phyloP scores from a whole-genome alignment of 306 rosid genomes.

The Calophaca sinica region DNA sequence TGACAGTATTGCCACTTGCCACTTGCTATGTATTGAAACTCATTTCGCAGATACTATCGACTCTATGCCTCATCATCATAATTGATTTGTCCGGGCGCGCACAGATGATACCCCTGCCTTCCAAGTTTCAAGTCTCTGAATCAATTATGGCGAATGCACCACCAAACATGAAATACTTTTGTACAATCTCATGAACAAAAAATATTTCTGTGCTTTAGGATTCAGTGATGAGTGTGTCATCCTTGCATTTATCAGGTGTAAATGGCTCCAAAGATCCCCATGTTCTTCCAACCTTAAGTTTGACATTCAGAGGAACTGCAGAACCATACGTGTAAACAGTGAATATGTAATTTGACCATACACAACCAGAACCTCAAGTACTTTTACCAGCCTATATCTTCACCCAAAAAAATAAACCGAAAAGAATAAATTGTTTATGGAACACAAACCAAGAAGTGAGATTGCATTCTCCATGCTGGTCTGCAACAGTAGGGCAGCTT shows the following conservation, averaged over 20 bases:
- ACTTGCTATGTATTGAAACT: conserved; percentile 32
- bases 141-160: conserved; percentile 22
- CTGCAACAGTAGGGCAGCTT: conserved; percentile 79
- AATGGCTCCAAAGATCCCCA: conserved; percentile 96
- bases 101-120: conserved; percentile 16
- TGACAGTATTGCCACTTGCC: not conserved
- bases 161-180: conserved; percentile 25
- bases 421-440: conserved; percentile 10
- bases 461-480: conserved; percentile 94
- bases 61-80: conserved; percentile 19
- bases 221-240: conserved; percentile 45
- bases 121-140: not conserved
- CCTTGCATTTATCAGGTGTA: conserved; percentile 51
- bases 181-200: conserved; percentile 38
- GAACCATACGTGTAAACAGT: conserved; percentile 40
- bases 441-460: conserved; percentile 77
- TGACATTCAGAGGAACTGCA: conserved; percentile 89
- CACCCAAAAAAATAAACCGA: conserved; percentile 1
- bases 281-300: conserved; percentile 84
- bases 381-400: conserved; percentile 9
- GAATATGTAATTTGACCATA: conserved; percentile 33
- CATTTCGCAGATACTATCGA: not conserved
- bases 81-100: not conserved
- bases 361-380: conserved; percentile 19
- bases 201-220: conserved; percentile 39